Percentiles rank a stretch among this genome's conserved stretches.
phyloP scores from a whole-genome alignment of 2,329 filamentous ascomycete genomes.

The Fusarium xyrophilum region DNA sequence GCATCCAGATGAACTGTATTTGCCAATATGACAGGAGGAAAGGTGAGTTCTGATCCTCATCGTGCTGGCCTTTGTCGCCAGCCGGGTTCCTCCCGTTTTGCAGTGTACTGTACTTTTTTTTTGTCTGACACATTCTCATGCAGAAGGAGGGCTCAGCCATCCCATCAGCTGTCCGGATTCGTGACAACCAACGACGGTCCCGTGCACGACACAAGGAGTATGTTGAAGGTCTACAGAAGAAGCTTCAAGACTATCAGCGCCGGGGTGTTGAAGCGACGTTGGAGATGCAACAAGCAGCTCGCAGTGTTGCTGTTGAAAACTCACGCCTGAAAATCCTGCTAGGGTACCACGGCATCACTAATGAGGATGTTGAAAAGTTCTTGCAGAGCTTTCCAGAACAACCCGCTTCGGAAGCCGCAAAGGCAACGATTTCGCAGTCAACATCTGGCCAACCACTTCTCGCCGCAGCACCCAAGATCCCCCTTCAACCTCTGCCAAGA shows the following conservation, averaged over 20 bases:
- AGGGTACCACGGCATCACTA: slow-evolving; percentile 48
- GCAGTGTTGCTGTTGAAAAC: slow-evolving; percentile 58
- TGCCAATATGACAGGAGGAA: slow-evolving; percentile 41
- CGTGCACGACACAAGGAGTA: slow-evolving; percentile 60
- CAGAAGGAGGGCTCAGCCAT: slow-evolving; percentile 42
- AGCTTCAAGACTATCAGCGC: slow-evolving; percentile 56
- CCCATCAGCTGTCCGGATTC: slow-evolving; percentile 50
- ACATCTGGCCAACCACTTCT: slow-evolving; percentile 9
- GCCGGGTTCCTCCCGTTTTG: slow-evolving; percentile 2
- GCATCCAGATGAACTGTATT: slow-evolving; percentile 32
- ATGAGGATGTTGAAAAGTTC: slow-evolving; percentile 51
- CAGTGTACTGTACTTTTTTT: no score
- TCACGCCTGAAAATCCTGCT: slow-evolving; percentile 53
- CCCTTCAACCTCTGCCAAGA: slow-evolving; percentile 34
- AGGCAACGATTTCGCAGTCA: slow-evolving; percentile 35
- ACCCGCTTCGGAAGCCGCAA: slow-evolving; percentile 41
- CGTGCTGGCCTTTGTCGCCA: slow-evolving; percentile 11
- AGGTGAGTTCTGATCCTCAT: slow-evolving; percentile 37
- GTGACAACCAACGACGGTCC: slow-evolving; percentile 62
- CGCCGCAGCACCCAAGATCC: slow-evolving; percentile 25
- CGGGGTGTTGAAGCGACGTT: slow-evolving; percentile 56
- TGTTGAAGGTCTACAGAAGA: slow-evolving; percentile 55
- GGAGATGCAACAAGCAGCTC: slow-evolving; percentile 62
- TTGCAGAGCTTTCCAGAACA: slow-evolving; percentile 47
- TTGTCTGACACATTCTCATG: slow-evolving; percentile 33